Evolutionary conservation across 352 stramenopile genomes (phyloP).

Genomic region (Peronosclerospora sorghi): DNA sequence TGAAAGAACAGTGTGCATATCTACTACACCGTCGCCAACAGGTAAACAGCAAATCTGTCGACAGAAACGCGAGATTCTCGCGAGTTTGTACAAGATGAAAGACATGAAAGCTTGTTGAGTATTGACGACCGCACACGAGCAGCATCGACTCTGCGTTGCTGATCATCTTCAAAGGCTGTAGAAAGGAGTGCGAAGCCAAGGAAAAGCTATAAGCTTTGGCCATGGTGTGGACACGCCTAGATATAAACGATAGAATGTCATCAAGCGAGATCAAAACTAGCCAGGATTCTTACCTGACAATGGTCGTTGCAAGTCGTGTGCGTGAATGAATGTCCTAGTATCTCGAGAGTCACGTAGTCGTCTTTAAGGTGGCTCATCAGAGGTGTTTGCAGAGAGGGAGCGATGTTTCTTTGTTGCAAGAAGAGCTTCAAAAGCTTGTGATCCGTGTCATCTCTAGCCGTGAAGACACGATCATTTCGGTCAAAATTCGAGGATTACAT

Average conservation of each 20-base stretch:
- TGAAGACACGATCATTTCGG: slow-evolving; percentile 65
- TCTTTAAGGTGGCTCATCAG: too few species aligned
- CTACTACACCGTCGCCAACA: slow-evolving; percentile 51
- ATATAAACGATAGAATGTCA: too few species aligned
- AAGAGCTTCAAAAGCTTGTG: slow-evolving; percentile 73
- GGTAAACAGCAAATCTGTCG: slow-evolving; percentile 47
- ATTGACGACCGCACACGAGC: neutral
- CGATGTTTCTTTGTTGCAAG: slow-evolving; percentile 26
- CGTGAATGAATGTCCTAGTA: too few species aligned
- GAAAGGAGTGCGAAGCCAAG: neutral
- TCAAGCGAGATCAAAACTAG: too few species aligned
- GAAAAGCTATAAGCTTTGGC: too few species aligned
- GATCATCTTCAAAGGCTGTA: too few species aligned
- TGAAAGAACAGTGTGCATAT: slow-evolving; percentile 47
- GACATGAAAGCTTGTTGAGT: slow-evolving; percentile 50
- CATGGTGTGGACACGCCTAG: too few species aligned
- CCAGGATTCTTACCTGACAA: too few species aligned
- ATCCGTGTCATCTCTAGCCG: slow-evolving; percentile 61
- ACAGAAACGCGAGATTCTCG: slow-evolving; percentile 64
- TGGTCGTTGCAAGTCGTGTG: too few species aligned
- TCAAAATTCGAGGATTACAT: slow-evolving; percentile 66
- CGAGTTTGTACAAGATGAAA: slow-evolving; percentile 78
- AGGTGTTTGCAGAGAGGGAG: too few species aligned
- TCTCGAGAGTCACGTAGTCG: too few species aligned
- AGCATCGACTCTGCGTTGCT: too few species aligned